phyloP scores from a whole-genome alignment of 257 asterid species.

The Nyctanthes arbortristis region DNA sequence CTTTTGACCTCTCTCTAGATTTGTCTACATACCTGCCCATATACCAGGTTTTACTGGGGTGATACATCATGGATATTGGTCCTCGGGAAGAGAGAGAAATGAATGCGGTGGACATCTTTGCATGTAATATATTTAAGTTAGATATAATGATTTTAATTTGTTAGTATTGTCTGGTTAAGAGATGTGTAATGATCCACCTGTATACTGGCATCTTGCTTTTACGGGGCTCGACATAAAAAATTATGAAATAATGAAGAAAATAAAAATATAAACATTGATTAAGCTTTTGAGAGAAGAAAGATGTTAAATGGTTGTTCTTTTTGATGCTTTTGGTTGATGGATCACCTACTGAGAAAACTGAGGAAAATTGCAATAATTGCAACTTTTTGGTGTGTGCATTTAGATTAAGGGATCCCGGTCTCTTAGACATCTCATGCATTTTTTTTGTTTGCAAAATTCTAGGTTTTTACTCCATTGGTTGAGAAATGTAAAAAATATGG shows the following conservation, averaged over 20 bases:
- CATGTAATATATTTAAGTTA: not conserved
- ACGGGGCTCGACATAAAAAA: not conserved
- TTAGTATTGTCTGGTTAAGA: not conserved
- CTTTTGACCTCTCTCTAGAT: not conserved
- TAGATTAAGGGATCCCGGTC: not conserved
- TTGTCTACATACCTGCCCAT: too few species aligned
- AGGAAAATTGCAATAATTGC: not conserved
- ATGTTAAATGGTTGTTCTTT: not conserved
- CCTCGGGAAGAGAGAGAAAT: not conserved
- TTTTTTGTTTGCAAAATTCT: conserved; percentile 16
- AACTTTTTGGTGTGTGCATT: not conserved
- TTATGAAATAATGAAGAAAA: conserved; percentile 4
- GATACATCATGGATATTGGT: not conserved
- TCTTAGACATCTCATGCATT: conserved; percentile 2
- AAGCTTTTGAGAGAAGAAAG: not conserved
- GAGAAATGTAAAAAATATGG: conserved; percentile 95
- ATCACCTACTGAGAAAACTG: not conserved
- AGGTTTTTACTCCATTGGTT: conserved; percentile 97
- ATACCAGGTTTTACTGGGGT: not conserved
- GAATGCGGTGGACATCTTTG: not conserved
- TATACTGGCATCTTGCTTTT: not conserved
- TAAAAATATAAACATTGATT: not conserved
- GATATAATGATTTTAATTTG: not conserved
- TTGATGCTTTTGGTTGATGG: not conserved
- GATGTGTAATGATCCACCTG: not conserved